Evolutionary conservation across 345 rosid species (phyloP).

Genomic region (Microcos paniculata): DNA sequence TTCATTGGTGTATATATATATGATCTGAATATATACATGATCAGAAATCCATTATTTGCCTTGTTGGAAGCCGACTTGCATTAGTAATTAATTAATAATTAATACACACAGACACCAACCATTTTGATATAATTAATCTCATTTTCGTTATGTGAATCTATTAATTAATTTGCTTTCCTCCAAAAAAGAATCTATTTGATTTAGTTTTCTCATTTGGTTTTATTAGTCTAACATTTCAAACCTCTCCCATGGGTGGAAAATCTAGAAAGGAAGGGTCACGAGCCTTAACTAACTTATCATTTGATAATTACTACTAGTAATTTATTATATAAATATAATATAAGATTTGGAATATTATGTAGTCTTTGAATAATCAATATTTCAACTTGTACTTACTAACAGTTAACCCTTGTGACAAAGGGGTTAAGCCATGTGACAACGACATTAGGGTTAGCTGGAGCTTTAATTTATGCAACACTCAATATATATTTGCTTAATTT

Average conservation of each 20-base stretch:
- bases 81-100: no score
- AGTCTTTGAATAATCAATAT: slow-evolving; percentile 8
- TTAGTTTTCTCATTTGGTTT: not conserved
- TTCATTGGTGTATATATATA: not conserved
- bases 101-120: not conserved
- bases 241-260: not conserved
- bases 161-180: not conserved
- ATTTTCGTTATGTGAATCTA: not conserved
- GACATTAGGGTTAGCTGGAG: not conserved
- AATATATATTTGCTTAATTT: not conserved
- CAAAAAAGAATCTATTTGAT: not conserved
- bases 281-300: not conserved
- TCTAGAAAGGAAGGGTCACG: not conserved
- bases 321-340: not conserved
- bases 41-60: not conserved
- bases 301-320: no score
- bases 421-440: not conserved
- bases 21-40: not conserved
- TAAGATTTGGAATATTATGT: not conserved
- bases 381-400: not conserved
- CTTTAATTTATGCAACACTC: slow-evolving; percentile 1
- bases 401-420: not conserved
- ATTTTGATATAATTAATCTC: not conserved
- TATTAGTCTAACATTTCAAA: not conserved
- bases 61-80: not conserved